Base-by-base conservation (phyloP, 345 rosid genomes). In the Combretum micranthum region DNA sequence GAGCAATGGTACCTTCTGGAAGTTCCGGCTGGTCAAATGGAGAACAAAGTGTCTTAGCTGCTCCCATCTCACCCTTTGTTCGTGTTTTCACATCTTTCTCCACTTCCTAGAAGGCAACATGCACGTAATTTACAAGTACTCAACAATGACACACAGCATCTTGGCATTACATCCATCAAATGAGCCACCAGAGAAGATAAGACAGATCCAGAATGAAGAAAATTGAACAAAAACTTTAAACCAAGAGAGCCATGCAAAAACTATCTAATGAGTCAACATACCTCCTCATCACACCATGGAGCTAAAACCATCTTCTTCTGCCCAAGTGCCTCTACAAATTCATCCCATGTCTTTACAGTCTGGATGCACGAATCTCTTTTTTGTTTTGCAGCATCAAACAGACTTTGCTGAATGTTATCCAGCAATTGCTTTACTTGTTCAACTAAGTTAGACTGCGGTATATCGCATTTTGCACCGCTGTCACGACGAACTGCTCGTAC, bases 271-370 rank as follows among this genome's bases (percentile, higher is more conserved):
- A 37, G 39, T 32, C 44, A 47, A 20, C 54, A 32, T 72, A 86
- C 98, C 96, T 86, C 91, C 64, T 88, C 97, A 54, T 89, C 89
- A 55, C 99, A 88, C 99, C 99, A 92, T 18, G 99, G 98, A 70
- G 99, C 97, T 64, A 92, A 76, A 69, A 92, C 85, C 83, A 92
- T 70, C 65, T 92, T 86, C 85, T 68, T 88, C 42, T 85, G 75
- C 57, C 73, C 69, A 13, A 92, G 85, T 63, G 94, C 97, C 43
- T 70, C 80, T 20, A 71, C 66, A 56, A 92, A 92, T 66, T 86
- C 96, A 51, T 86, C 96, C 99, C 97, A 88, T 21, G 91, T 88
- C 68, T 76, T 80, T 9, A 74, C 75, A 50, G 55, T 75, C 77
- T 81, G 59, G 62, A 93, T 57, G 64, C 94, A 93, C 19, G 79